A percentile compares a stretch with the other conserved stretches of the same genome.
Conservation (phyloP, 192 early-diverging fungal genomes). For the Obelidium mucronatum region DNA sequence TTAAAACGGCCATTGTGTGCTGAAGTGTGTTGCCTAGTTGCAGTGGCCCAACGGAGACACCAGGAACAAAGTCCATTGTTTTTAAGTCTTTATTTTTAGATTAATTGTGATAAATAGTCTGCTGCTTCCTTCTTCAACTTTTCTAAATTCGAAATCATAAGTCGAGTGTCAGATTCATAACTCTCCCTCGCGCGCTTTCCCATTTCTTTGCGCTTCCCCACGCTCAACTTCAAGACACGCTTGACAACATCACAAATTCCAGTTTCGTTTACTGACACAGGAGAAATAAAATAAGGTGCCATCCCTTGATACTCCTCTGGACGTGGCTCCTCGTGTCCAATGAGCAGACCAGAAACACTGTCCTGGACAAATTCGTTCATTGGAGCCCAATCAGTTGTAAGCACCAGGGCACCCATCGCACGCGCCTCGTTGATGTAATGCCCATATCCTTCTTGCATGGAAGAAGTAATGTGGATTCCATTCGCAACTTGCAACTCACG, state of each 20-base stretch:
- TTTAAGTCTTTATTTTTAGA: not conserved
- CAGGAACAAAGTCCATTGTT: constrained; percentile 5
- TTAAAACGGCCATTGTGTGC: not conserved
- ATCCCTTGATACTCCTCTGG: not conserved
- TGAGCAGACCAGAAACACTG: constrained; percentile 17
- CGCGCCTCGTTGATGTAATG: constrained; percentile 37
- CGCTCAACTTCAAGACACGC: not conserved
- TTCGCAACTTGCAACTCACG: not conserved
- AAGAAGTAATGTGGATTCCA: not conserved
- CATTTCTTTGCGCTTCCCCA: not conserved
- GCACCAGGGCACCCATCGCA: constrained; percentile 10
- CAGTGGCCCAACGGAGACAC: not conserved
- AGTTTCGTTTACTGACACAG: not conserved
- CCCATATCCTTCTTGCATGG: constrained; percentile 1
- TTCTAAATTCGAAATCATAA: constrained; percentile 4
- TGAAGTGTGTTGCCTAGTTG: not conserved
- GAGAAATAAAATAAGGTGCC: not conserved
- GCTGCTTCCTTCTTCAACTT: not conserved
- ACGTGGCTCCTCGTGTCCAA: not conserved
- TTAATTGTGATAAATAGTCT: not conserved
- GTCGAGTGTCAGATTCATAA: constrained; percentile 2
- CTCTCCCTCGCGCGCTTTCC: not conserved
- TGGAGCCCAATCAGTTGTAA: constrained; percentile 30
- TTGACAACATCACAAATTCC: constrained; percentile 12
- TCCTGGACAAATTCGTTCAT: constrained; percentile 34